Conservation (phyloP, 1,284 basidiomycete species). For the Phlebopus sp. region DNA sequence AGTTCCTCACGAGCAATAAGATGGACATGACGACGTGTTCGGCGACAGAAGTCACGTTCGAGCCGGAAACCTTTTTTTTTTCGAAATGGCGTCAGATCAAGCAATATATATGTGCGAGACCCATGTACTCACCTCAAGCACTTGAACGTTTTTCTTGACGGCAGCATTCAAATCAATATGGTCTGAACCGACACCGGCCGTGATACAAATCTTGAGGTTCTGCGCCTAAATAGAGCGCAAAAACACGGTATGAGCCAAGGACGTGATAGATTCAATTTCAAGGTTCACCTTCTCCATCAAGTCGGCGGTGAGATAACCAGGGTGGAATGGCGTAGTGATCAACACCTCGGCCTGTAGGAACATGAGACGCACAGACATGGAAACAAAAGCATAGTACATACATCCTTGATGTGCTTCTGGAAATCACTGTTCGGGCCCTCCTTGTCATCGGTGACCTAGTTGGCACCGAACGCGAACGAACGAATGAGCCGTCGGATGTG, state of each 20-base stretch:
- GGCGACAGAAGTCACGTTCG: slow-evolving; percentile 89
- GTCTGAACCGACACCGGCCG: slow-evolving; percentile 73
- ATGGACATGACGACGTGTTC: slow-evolving; percentile 87
- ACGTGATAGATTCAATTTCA: neutral
- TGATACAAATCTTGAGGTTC: slow-evolving; percentile 54
- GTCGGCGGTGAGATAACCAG: slow-evolving; percentile 54
- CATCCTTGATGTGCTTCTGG: slow-evolving; percentile 44
- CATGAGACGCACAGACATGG: neutral
- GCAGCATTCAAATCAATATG: slow-evolving; percentile 91
- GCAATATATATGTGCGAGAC: too few relatives aligned
- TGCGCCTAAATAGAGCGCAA: slow-evolving; percentile 36
- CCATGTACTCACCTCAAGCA: slow-evolving; percentile 49
- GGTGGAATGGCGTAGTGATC: slow-evolving; percentile 58
- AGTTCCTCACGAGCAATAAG: slow-evolving; percentile 73
- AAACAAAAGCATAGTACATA: slow-evolving; percentile 4
- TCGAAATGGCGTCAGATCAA: too few relatives aligned
- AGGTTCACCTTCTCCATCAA: slow-evolving; percentile 35
- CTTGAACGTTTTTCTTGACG: slow-evolving; percentile 80
- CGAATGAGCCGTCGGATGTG: slow-evolving; percentile 14
- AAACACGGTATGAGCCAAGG: too few relatives aligned
- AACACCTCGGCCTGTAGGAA: slow-evolving; percentile 8
- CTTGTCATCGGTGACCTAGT: slow-evolving; percentile 49
- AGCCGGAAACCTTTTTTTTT: slow-evolving; percentile 56
- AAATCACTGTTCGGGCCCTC: slow-evolving; percentile 52
- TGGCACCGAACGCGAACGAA: neutral